Base-by-base conservation (phyloP, 2,329 filamentous ascomycete species). In the Mycogone perniciosa region DNA sequence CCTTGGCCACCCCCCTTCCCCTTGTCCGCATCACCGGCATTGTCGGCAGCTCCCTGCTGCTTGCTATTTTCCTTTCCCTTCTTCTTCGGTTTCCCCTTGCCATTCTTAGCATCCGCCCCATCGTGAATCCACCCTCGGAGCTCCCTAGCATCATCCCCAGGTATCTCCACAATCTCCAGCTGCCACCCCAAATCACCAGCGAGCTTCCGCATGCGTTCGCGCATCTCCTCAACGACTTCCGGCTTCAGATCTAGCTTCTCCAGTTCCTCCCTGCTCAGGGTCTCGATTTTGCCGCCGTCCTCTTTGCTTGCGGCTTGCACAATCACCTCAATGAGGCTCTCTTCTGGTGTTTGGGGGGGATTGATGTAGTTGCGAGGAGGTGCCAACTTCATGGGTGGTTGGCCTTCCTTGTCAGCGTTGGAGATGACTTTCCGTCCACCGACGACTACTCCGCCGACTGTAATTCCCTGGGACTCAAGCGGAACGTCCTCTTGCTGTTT, bases 141-240 rank as follows among this genome's bases (percentile, higher is more conserved):
- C 62, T 89, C 85, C 54, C 69, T 62, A 26, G 79, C 76, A 4
- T 66, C 63, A 4, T 75, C 71, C 26, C 79, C 76, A 1, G 84
- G 79, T 8, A 81, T 75, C 60, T 93, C 86, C 1, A 93, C 80
- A 10, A 93, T 75, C 66, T 93, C 88, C 53, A 96, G 72, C 60
- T 84, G 86, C 89, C 90, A 96, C 11, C 82, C 82, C 57, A 83
- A 80, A 6, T 85, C 82, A 3, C 82, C 80, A 0, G 88, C 88
- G 38, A 87, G 63, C 59, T 82, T 78, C 63, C 87, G 76, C 52
- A 95, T 68, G 62, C 88, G 75, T 55, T 82, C 76, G 60, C 79
- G 79, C 63, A 95, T 73, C 42, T 82, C 75, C 59, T 91, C 83
- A 3, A 95, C 75, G 40, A 84, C 76, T 43, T 84, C 77, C 0